Base-by-base conservation (phyloP, 2,329 filamentous ascomycete species). In the Exophiala phaeomuriformis region DNA sequence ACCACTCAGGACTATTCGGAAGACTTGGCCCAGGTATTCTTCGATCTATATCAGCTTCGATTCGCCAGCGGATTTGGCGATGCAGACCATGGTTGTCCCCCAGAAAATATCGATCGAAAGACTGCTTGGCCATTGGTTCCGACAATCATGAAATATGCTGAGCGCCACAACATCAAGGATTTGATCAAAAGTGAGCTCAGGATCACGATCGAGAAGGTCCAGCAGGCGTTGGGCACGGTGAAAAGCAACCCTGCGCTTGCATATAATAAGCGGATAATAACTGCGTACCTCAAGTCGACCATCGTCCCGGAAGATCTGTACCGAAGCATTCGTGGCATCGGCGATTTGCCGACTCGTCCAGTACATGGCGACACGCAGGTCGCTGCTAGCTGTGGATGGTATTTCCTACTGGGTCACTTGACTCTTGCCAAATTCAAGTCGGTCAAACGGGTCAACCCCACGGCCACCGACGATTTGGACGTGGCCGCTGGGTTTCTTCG, bases 161-260 rank as follows among this genome's bases (percentile, higher is more conserved):
- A 85, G 47, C 84, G 86, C 57, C 85, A 96, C 75, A 84, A 88
- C 27, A 86, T 95, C 73, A 95, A 91, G 64, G 93, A 97, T 61
- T 73, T 97, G 12, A 81, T 90, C 10, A 97, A 95, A 68, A 93
- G 90, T 10, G 89, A 97, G 52, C 75, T 98, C 50, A 94, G 91
- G 67, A 82, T 78, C 10, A 89, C 90, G 0, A 93, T 98, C 54
- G 93, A 98, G 55, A 90, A 90, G 62, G 88, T 98, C 71, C 90
- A 97, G 67, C 84, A 88, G 61, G 85, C 88, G 3, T 85, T 97
- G 50, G 89, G 88, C 1, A 80, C 81, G 50, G 81, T 85, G 30
- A 95, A 90, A 67, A 81, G 85, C 8, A 86, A 85, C 1, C 81
- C 88, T 3, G 83, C 90, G 57, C 84, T 95, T 70, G 79, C 85